Evolutionary conservation across 768 basidiomycete genomes (phyloP), one percentile per base, ranked within the genome.

Genomic region (Pleurotus djamor): DNA sequence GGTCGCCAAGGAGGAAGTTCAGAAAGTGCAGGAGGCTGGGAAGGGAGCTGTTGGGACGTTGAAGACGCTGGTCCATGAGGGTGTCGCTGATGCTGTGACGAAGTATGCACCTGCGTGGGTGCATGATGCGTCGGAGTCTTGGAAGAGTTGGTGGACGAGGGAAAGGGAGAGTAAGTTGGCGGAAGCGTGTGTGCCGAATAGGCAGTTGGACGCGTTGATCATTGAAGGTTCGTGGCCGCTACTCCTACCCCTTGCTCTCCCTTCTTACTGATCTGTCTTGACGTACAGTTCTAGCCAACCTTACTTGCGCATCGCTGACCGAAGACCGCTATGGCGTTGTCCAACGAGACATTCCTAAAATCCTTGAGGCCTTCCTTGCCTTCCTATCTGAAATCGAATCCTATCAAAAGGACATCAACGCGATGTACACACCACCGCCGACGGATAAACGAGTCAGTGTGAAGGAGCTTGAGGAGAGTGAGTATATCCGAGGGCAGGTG

Each of bases 271-370:
- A n/a, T 34, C 32, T 55, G 33, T 13, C 34, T 60, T 28, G 7
- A 33, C 57, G 44, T 38, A 13, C 64, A 92, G 92, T 84, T 4
- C 76, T 95, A 3, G 82, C 88, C 1, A 79, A 81, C 51, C 75
- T 94, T 6, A 79, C 83, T 5, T 88, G 86, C 60, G 84, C 87
- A 0, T 94, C 93, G 4, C 73, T 95, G 12, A 76, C 78, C 0
- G 94, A 94, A 69, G 93, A 96, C 72, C 79, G 81, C 16, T 94
- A 88, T 66, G 93, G 93, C 17, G 83, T 87, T 36, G 91, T 94
- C 10, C 94, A 95, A 68, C 79, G 89, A 9, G 94, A 95, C 67
- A 91, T 93, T 16, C 89, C 92, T 0, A 86, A 84, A 60, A 85
- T 93, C 33, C 69, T 96, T 2, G 93, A 96, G 69, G 88, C 89